Evolutionary conservation across 176 grass and related monocot genomes (phyloP).

Genomic region (Phoenix dactylifera): DNA sequence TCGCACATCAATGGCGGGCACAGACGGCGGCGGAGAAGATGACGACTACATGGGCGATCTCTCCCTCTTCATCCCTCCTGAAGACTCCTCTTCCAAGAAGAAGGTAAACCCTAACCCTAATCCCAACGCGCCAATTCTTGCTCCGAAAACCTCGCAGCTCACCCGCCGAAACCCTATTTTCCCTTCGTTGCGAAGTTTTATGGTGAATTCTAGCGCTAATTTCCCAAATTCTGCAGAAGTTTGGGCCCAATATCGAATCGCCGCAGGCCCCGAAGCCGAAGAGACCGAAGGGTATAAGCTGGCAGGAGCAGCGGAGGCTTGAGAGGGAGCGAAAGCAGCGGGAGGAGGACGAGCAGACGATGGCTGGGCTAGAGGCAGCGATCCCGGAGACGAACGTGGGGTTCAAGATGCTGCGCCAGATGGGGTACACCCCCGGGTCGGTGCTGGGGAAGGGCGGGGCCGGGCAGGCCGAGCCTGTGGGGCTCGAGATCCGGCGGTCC

Average conservation of each 20-base stretch:
- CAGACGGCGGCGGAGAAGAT: constrained; percentile 19
- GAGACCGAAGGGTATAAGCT: constrained; percentile 37
- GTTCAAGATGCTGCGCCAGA: constrained; percentile 76
- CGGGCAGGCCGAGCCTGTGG: constrained; percentile 43
- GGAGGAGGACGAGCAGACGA: constrained; percentile 72
- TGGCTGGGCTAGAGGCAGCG: constrained; percentile 38
- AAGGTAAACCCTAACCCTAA: constrained; percentile 5
- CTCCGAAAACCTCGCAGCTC: no score
- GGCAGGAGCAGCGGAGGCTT: constrained; percentile 50
- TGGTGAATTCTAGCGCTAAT: background rate
- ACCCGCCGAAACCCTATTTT: background rate
- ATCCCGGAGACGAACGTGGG: constrained; percentile 85
- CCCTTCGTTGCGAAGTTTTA: background rate
- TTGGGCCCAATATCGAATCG: constrained; percentile 24
- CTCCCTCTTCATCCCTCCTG: constrained; percentile 55
- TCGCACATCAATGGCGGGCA: background rate
- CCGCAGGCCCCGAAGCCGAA: constrained; percentile 23
- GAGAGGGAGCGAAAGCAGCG: constrained; percentile 49
- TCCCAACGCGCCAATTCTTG: no score
- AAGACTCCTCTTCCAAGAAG: constrained; percentile 9
- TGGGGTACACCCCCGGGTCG: constrained; percentile 50
- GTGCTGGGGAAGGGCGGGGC: constrained; percentile 25
- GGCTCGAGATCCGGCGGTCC: constrained; percentile 64
- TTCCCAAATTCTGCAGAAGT: background rate
- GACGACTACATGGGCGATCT: constrained; percentile 95